Conservation (phyloP, 129 eudicot genomes). For the Flaveria brownii region DNA sequence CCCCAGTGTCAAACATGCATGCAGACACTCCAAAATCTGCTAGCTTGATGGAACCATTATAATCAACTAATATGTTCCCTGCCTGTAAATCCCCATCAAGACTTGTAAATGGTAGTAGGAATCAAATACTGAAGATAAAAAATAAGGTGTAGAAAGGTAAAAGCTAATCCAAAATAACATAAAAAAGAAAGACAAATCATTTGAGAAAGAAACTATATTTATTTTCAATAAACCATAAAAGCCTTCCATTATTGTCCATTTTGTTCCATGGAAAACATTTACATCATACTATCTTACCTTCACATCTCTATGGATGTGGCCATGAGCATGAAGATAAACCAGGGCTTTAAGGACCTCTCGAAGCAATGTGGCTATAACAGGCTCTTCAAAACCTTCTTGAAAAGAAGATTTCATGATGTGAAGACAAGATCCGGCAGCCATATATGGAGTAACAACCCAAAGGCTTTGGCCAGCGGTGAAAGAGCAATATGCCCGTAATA, state of each 20-base stretch:
- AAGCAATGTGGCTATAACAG: slow-evolving; percentile 84
- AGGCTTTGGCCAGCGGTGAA: slow-evolving; percentile 81
- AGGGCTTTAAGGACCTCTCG: slow-evolving; percentile 94
- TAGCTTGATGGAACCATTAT: slow-evolving; percentile 76
- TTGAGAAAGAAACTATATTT: neutral
- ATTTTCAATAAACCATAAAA: slow-evolving; percentile 8
- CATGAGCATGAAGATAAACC: slow-evolving; percentile 91
- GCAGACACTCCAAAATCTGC: slow-evolving; percentile 99
- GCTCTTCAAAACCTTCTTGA: slow-evolving; percentile 96
- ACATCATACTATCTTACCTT: slow-evolving; percentile 51
- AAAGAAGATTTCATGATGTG: slow-evolving; percentile 84
- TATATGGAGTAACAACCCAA: slow-evolving; percentile 98
- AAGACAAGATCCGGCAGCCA: slow-evolving; percentile 99
- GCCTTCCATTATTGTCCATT: neutral
- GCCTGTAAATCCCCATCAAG: slow-evolving; percentile 52
- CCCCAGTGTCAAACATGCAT: slow-evolving; percentile 95
- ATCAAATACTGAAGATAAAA: slow-evolving; percentile 6
- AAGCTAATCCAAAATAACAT: neutral
- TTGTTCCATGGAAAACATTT: slow-evolving; percentile 15
- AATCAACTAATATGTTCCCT: slow-evolving; percentile 81
- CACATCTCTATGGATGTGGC: slow-evolving; percentile 96
- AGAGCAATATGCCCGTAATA: slow-evolving; percentile 86
- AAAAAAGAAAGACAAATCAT: slow-evolving; percentile 3
- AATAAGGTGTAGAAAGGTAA: neutral
- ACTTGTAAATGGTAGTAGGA: slow-evolving; percentile 14